Conservation (phyloP, 345 rosid genomes). For the Geranium rotundifolium region DNA sequence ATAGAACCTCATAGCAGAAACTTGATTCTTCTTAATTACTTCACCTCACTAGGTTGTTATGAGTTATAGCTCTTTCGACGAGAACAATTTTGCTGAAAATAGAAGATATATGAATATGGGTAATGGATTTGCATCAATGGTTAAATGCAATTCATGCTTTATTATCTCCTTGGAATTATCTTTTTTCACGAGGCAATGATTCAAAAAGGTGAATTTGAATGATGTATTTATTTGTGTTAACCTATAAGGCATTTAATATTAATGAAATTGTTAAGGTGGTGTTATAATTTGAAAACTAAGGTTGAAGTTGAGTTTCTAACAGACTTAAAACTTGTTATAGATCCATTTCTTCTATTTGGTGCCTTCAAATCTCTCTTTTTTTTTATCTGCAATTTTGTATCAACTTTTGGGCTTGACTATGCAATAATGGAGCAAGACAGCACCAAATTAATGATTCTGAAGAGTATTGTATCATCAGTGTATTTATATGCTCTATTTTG, state of each 20-base stretch:
- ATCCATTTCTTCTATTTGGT: neutral
- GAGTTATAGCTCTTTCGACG: too few relatives aligned
- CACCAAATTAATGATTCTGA: too few relatives aligned
- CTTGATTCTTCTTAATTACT: too few relatives aligned
- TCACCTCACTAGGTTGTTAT: too few relatives aligned
- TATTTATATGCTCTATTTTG: too few relatives aligned
- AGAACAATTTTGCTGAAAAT: too few relatives aligned
- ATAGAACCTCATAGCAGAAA: neutral
- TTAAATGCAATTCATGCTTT: neutral
- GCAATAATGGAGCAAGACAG: too few relatives aligned
- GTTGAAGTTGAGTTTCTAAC: neutral
- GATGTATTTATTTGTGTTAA: neutral
- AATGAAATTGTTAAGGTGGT: neutral
- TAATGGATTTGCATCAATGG: neutral
- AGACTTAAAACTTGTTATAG: neutral
- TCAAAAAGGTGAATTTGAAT: too few relatives aligned
- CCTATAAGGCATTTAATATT: neutral
- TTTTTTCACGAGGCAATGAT: neutral
- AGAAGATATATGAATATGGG: neutral
- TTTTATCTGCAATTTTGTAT: neutral
- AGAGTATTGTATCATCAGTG: too few relatives aligned
- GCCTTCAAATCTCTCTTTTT: neutral
- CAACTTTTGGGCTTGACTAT: too few relatives aligned
- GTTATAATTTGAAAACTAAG: neutral
- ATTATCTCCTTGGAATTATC: neutral